Evolutionary conservation across 345 rosid genomes (phyloP).

Genomic region (Combretum micranthum): DNA sequence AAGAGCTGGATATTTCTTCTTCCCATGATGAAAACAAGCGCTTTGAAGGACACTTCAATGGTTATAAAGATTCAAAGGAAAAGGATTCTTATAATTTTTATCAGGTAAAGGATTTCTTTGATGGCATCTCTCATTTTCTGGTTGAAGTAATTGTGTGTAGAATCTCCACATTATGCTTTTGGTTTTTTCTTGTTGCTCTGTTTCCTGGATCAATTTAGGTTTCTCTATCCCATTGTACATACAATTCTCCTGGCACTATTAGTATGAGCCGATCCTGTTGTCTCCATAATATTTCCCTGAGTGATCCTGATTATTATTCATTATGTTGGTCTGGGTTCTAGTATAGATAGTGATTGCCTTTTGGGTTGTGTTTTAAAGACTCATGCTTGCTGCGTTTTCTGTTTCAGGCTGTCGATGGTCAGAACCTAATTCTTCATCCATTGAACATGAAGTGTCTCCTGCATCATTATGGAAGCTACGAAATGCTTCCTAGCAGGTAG

Average conservation of each 20-base stretch:
- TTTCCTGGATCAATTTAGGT: no score
- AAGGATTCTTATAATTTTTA: slow-evolving; percentile 63
- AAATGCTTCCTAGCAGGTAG: slow-evolving; percentile 62
- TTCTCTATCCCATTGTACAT: no score
- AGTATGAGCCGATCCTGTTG: no score
- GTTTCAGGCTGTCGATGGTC: slow-evolving; percentile 87
- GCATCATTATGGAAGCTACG: slow-evolving; percentile 81
- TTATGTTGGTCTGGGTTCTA: neutral
- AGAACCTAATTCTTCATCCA: slow-evolving; percentile 79
- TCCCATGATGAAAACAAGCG: slow-evolving; percentile 37
- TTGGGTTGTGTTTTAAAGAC: neutral
- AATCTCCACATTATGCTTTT: neutral
- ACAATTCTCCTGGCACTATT: no score
- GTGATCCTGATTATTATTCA: no score
- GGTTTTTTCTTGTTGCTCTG: no score
- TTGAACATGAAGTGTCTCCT: slow-evolving; percentile 83
- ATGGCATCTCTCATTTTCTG: neutral
- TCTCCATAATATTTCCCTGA: no score
- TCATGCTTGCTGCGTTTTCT: slow-evolving; percentile 16
- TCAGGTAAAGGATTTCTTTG: slow-evolving; percentile 47
- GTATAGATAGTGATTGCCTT: neutral
- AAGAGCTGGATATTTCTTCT: slow-evolving; percentile 27
- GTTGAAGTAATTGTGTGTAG: neutral
- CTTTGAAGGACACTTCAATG: slow-evolving; percentile 22
- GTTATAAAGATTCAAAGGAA: slow-evolving; percentile 38